Percentiles rank a stretch among this genome's conserved stretches.
Evolutionary conservation across 2,329 filamentous ascomycete species (phyloP).

Genomic region (Aspergillus neotritici): DNA sequence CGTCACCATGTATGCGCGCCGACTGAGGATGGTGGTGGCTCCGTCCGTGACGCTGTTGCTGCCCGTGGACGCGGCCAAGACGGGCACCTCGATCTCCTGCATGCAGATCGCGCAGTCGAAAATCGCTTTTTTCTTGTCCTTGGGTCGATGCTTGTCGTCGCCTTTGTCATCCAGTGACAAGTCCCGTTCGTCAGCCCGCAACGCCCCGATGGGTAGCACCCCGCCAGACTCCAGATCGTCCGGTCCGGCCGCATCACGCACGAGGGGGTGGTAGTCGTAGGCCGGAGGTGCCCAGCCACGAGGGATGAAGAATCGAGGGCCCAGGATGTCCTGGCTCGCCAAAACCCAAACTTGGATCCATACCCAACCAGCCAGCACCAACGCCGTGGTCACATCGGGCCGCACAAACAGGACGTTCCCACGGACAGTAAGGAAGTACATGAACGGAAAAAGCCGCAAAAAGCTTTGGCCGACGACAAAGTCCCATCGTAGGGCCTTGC

Average conservation of each 20-base stretch:
- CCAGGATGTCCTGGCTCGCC: constrained; percentile 75
- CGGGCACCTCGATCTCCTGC: constrained; percentile 82
- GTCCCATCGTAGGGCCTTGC: constrained; percentile 82
- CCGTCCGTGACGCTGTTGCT: constrained; percentile 38
- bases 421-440: constrained; percentile 74
- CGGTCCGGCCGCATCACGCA: constrained; percentile 49
- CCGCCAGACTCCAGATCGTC: constrained; percentile 74
- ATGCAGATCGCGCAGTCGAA: constrained; percentile 96
- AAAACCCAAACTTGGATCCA: constrained; percentile 80
- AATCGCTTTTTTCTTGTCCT: constrained; percentile 51
- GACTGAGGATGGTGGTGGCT: constrained; percentile 62
- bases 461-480: constrained; percentile 81
- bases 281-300: constrained; percentile 57
- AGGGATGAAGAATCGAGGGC: constrained; percentile 79
- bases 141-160: constrained; percentile 37
- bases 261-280: constrained; percentile 91
- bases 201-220: constrained; percentile 66
- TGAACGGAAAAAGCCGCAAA: constrained; percentile 70
- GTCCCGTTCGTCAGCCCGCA: constrained; percentile 47
- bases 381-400: constrained; percentile 61
- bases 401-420: constrained; percentile 77
- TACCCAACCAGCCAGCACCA: constrained; percentile 66
- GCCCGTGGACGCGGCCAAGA: constrained; percentile 53
- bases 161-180: constrained; percentile 33
- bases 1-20: constrained; percentile 91